Conservation (phyloP, 129 eudicot species). For the Deinandra increscens region DNA sequence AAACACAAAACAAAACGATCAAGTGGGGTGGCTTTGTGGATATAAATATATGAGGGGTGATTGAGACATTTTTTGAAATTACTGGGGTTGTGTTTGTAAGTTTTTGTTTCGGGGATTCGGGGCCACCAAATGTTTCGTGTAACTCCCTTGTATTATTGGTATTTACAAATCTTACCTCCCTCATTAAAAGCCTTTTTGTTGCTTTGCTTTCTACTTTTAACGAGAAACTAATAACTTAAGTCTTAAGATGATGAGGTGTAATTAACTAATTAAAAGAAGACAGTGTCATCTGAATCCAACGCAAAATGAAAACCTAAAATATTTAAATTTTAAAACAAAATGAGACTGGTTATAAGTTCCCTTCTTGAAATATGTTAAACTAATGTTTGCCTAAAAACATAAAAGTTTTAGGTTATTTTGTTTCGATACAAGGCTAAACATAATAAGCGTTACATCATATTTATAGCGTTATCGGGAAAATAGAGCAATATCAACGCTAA, state of each 20-base stretch:
- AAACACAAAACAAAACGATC: conserved; percentile 30
- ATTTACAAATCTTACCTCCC: conserved; percentile 30
- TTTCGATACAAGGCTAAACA: no score
- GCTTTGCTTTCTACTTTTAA: conserved; percentile 19
- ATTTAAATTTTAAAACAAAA: no score
- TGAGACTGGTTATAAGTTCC: no score
- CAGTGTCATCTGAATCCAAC: no score
- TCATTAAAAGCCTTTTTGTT: conserved; percentile 24
- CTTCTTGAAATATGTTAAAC: no score
- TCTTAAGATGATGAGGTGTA: background rate
- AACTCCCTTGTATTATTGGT: background rate
- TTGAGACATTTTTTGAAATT: background rate
- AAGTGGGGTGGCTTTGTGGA: conserved; percentile 26
- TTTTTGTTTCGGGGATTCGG: conserved; percentile 5
- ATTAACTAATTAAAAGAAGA: background rate
- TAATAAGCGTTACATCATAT: no score
- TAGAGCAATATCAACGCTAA: no score
- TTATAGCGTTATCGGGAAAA: no score
- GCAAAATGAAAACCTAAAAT: no score
- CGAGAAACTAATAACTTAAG: background rate
- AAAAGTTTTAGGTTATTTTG: no score
- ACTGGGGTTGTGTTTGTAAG: conserved; percentile 6
- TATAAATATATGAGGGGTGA: conserved; percentile 34
- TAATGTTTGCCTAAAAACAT: no score
- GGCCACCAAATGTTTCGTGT: conserved; percentile 15